Evolutionary conservation across 2,329 filamentous ascomycete genomes (phyloP), one percentile per base, ranked within the genome.

Genomic region (Coniochaeta sp.): DNA sequence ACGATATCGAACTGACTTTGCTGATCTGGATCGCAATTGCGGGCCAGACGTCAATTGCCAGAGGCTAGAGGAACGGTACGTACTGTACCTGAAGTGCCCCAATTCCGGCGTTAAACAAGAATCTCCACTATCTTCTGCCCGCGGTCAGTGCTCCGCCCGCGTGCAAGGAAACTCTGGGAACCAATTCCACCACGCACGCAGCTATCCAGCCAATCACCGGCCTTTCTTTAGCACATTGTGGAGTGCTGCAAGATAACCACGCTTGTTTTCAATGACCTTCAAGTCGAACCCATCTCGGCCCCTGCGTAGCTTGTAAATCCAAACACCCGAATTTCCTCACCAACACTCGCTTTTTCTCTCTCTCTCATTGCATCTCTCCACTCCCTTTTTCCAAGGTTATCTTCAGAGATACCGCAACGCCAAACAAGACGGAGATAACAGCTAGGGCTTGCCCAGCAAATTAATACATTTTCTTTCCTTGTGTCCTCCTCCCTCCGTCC

Each of bases 261-360:
- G 38, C 38, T 42, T 42, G 38, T 42, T 42, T 42, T 42, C 38
- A 42, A 42, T 42, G 38, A 42, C 20, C 38, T 42, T 16, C 10
- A 42, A 42, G 38, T 42, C 38, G 38, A 42, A 24, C 38, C 38
- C 38, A 42, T 42, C 38, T 7, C 38, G 18, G 38, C 38, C 38
- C 38, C 38, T 42, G 12, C 6, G 27, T 30, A 42, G 38, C 38
- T 42, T 42, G 18, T 14, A 22, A 40, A 22, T 18, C 38, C 20
- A 42, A 42, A 42, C 38, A 42, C 38, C 38, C 38, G 38, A 42
- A 24, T 42, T 42, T 42, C 38, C 38, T 42, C 38, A 42, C 20
- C 38, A 42, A 40, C 33, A 26, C 38, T 40, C 35, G 35, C 35
- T 42, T 42, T 42, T 42, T 42, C 38, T 14, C 38, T 42, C 38